phyloP scores from a whole-genome alignment of 2,329 filamentous ascomycete genomes.

The Aspergillus candidus region DNA sequence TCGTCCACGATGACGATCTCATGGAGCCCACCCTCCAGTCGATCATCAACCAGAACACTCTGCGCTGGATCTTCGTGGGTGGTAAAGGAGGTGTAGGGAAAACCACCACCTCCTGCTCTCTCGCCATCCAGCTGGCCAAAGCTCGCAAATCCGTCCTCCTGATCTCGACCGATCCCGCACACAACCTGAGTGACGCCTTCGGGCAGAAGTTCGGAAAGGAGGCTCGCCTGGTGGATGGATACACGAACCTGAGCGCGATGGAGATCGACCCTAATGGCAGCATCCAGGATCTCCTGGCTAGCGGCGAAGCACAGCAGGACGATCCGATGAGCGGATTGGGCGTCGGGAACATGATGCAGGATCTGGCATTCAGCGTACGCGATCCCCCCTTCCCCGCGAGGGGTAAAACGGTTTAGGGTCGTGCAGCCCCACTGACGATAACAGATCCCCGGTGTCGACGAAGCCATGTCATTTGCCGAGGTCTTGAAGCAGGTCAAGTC shows the following conservation, averaged over 20 bases:
- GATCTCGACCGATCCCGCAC: slow-evolving; percentile 96
- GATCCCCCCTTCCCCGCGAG: not conserved
- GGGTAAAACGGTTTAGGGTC: not conserved
- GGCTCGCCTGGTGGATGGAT: slow-evolving; percentile 84
- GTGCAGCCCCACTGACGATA: slow-evolving; percentile 4
- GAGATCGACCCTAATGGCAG: slow-evolving; percentile 98
- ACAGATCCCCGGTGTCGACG: slow-evolving; percentile 95
- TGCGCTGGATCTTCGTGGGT: slow-evolving; percentile 98
- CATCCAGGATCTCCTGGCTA: slow-evolving; percentile 88
- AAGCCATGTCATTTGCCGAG: slow-evolving; percentile 99
- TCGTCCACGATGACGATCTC: slow-evolving; percentile 55
- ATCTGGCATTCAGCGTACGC: slow-evolving; percentile 82
- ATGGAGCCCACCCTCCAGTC: slow-evolving; percentile 91
- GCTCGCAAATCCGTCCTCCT: slow-evolving; percentile 92
- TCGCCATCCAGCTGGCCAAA: slow-evolving; percentile 94
- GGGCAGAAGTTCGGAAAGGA: slow-evolving; percentile 99
- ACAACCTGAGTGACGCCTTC: slow-evolving; percentile 97
- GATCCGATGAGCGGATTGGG: slow-evolving; percentile 65
- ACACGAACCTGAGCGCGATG: slow-evolving; percentile 93
- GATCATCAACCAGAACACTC: slow-evolving; percentile 87
- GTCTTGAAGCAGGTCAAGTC: slow-evolving; percentile 99
- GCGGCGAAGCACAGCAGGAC: slow-evolving; percentile 55
- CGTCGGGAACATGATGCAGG: slow-evolving; percentile 96
- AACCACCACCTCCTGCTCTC: slow-evolving; percentile 97
- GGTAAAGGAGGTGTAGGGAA: slow-evolving; percentile 98